phyloP scores from a whole-genome alignment of 371 early-diverging fungal species.

The Nematocida homosporus region DNA sequence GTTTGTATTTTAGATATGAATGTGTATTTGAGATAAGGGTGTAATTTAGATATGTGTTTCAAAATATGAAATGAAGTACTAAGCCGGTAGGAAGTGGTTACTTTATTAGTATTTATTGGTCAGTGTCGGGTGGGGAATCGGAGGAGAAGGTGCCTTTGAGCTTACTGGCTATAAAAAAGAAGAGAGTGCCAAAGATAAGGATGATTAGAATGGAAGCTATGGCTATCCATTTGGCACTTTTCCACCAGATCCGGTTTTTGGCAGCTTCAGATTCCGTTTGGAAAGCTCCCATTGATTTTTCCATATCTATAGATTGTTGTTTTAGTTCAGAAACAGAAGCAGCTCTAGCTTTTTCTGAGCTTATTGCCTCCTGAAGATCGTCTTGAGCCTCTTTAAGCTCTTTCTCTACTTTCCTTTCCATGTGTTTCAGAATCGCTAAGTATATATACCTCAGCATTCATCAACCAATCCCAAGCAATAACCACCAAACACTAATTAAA shows the following conservation, averaged over 20 bases:
- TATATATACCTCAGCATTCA: neutral
- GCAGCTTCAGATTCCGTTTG: constrained; percentile 53
- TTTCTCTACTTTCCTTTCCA: constrained; percentile 62
- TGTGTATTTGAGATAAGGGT: neutral
- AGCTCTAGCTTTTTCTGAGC: constrained; percentile 60
- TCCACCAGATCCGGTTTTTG: constrained; percentile 59
- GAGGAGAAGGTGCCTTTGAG: constrained; percentile 11
- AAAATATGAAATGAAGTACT: neutral
- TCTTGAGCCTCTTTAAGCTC: constrained; percentile 63
- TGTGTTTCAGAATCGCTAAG: constrained; percentile 7
- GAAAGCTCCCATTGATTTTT: constrained; percentile 51
- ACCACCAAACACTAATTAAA: too few relatives aligned
- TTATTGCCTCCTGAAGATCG: constrained; percentile 62
- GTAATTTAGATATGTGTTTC: neutral
- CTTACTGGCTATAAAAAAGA: constrained; percentile 29
- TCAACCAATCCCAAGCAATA: too few relatives aligned
- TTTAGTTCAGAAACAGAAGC: constrained; percentile 53
- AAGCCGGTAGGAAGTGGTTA: neutral
- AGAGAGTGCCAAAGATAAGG: constrained; percentile 45
- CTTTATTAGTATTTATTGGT: neutral
- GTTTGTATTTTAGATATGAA: too few relatives aligned
- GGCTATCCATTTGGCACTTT: constrained; percentile 59
- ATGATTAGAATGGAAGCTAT: constrained; percentile 43
- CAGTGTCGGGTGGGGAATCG: too few relatives aligned
- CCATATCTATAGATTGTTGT: constrained; percentile 53